phyloP scores from a whole-genome alignment of 176 grass and related monocot genomes.

The Dendrocalamus sinicus region DNA sequence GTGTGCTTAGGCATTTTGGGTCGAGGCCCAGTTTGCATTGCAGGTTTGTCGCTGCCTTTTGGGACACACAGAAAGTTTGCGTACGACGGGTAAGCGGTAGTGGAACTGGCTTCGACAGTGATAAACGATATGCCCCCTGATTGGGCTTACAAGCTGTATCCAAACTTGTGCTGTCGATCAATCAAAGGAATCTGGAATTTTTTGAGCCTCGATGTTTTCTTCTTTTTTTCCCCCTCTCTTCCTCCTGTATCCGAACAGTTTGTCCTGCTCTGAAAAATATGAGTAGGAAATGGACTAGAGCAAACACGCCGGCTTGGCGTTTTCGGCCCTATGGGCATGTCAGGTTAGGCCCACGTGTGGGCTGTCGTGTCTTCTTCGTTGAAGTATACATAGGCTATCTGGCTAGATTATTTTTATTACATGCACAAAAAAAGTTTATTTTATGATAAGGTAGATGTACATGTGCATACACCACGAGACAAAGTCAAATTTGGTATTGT shows the following conservation, averaged over 20 bases:
- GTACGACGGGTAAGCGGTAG: slow-evolving; percentile 29
- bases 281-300: not conserved
- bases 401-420: no score
- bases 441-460: no score
- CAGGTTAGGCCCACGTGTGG: not conserved
- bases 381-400: no score
- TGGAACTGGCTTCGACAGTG: slow-evolving; percentile 26
- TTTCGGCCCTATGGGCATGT: not conserved
- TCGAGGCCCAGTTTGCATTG: not conserved
- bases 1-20: not conserved
- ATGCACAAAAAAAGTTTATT: no score
- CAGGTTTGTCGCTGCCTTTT: slow-evolving; percentile 42
- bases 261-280: not conserved
- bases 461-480: no score
- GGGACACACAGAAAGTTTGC: slow-evolving; percentile 34
- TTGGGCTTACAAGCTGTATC: slow-evolving; percentile 46
- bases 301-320: not conserved
- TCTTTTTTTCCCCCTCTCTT: not conserved
- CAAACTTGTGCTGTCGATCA: slow-evolving; percentile 42
- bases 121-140: slow-evolving; percentile 44
- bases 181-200: slow-evolving; percentile 42
- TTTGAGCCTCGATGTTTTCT: no score
- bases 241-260: slow-evolving; percentile 22
- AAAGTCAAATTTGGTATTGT: no score
- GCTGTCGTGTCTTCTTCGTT: no score